Conservation (phyloP, 1,284 basidiomycete genomes). For the Laetiporus sulphureus region DNA sequence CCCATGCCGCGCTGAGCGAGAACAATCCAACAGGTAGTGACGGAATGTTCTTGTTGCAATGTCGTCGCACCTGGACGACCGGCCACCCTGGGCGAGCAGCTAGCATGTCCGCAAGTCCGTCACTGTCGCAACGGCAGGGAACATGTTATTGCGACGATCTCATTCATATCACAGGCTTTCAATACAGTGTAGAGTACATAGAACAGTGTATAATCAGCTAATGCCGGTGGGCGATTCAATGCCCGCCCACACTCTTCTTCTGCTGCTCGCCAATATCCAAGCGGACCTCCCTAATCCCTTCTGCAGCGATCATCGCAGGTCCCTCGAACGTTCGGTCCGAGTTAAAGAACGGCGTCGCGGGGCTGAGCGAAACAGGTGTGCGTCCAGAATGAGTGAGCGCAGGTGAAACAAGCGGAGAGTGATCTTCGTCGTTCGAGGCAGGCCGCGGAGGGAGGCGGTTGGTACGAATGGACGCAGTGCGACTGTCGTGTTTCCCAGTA, state of each 20-base stretch:
- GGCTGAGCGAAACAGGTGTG: constrained; percentile 31
- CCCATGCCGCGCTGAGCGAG: too few species aligned
- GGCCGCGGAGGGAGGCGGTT: neutral
- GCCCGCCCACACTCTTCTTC: constrained; percentile 1
- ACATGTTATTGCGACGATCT: too few species aligned
- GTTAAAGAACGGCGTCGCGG: constrained; percentile 30
- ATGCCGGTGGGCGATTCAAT: too few species aligned
- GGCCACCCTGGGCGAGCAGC: too few species aligned
- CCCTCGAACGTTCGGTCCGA: constrained; percentile 24
- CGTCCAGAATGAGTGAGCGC: constrained; percentile 31
- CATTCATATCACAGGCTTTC: too few species aligned
- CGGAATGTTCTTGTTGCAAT: too few species aligned
- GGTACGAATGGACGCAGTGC: neutral
- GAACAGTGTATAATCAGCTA: too few species aligned
- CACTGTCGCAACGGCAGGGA: too few species aligned
- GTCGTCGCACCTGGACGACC: too few species aligned
- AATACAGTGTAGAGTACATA: too few species aligned
- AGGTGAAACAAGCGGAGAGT: constrained; percentile 28
- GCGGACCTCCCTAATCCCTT: neutral
- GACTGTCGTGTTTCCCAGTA: neutral
- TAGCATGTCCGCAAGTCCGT: too few species aligned
- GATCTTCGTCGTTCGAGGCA: constrained; percentile 18
- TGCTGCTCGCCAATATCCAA: constrained; percentile 6
- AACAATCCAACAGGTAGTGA: too few species aligned
- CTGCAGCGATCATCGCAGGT: constrained; percentile 1